Base-by-base conservation (phyloP, 139 green algal genomes). In the Raphidocelis subcapitata region DNA sequence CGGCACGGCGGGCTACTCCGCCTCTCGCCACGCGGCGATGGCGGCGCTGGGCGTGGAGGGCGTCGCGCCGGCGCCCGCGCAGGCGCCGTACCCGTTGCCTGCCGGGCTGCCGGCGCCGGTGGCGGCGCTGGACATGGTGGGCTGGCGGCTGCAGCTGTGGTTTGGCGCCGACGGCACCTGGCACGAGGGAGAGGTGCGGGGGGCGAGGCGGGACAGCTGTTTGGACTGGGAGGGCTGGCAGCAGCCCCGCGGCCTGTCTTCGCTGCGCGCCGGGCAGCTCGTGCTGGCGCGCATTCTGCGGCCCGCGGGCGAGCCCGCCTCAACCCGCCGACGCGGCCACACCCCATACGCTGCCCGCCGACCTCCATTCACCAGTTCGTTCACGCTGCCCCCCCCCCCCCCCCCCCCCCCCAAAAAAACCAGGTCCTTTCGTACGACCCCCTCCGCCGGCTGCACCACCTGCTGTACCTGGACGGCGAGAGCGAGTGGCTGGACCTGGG, bases 401-500 rank as follows among this genome's bases (percentile, higher is more conserved):
- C 41, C 12, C 18, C 37, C 16, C 12, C 41, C 12, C 41, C 41
- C 41, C 12, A 8, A 8, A 12, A 49, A 8, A 8, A 8, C 41
- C 41, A 49, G 24, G 52, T 47, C 16, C 67, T n/a, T 16, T 3
- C 33, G 12, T 3, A 62, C 14, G 21, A 20, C 55, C 60, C 47
- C 4, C 5, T 10, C 16, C 26, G 37, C 8, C 32, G 65, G 16
- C 33, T 61, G 67, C 79, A 85, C 72, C 77, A 84, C 46, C 23
- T 92, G 33, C 69, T 90, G 65, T 92, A 88, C 67, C 52, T 81
- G 20, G 85, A 93, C 76, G 86, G 85, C 29, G 90, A 95, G 69
- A 77, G 91, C 59, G 90, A 94, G 77, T 91, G 86, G 88, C 20
- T 90, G 49, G 64, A 84, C 18, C 62, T 92, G 57, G 65, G n/a